Conservation (phyloP, 257 asterid genomes). For the Solanum lycopersicoides region DNA sequence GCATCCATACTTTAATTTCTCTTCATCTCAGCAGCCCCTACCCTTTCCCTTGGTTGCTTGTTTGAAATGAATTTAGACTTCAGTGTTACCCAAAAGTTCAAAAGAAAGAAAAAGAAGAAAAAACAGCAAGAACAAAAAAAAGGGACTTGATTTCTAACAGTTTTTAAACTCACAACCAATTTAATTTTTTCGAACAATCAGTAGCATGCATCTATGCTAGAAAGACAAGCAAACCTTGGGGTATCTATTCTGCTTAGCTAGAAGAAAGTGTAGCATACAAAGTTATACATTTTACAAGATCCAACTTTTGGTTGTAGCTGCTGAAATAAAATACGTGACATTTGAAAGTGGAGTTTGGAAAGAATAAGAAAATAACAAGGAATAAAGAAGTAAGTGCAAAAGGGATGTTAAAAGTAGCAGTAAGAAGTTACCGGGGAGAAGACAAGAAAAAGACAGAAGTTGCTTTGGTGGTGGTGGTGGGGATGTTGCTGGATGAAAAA, state of each 20-base stretch:
- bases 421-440: not conserved
- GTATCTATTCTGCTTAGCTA: not conserved
- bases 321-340: not conserved
- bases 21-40: not conserved
- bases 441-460: no score
- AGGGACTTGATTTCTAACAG: not conserved
- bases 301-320: not conserved
- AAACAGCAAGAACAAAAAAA: not conserved
- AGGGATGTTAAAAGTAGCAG: not conserved
- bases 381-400: not conserved
- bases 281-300: not conserved
- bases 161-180: not conserved
- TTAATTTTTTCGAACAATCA: not conserved
- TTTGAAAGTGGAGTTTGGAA: not conserved
- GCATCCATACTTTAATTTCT: not conserved
- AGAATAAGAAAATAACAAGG: not conserved
- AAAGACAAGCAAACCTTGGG: not conserved
- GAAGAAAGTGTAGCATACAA: not conserved
- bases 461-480: no score
- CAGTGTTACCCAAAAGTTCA: not conserved
- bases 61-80: not conserved
- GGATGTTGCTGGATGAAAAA: not conserved
- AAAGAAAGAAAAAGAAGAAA: not conserved
- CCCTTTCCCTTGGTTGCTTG: not conserved
- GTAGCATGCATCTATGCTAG: not conserved